Base-by-base conservation (phyloP, 2,329 filamentous ascomycete species). In the Chalaropsis thielavioides region DNA sequence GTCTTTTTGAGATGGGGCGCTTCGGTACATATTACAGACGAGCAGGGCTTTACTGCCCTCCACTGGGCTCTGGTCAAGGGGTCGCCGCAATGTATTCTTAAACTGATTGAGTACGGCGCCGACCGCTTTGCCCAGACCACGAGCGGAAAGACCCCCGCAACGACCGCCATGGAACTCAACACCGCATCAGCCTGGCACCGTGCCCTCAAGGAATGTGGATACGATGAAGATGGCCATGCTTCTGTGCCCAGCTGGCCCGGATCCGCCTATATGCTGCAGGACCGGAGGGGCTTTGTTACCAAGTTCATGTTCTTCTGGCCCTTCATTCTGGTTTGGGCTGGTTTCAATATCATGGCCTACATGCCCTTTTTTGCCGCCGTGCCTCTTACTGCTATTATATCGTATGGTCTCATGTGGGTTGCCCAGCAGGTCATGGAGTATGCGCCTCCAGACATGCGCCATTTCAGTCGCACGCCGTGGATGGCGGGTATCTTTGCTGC, bases 11-110 rank as follows among this genome's bases (percentile, higher is more conserved):
- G 91, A 70, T 99, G 94, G 91, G 95, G 94, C 63, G 94, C 94
- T 44, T 94, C 91, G 72, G 90, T 96, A 8, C 90, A 95, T 74
- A 87, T 90, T 41, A 85, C 82, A 38, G 94, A 99, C 71, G 91
- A 96, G 72, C 88, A 92, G 70, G 92, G 92, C 35, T 94, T 97
- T 74, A 96, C 92, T 0, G 91, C 94, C 3, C 78, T 99, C 69
- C 94, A 99, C 73, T 99, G 94, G 94, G 92, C 91, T 0, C 78
- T 99, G 59, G 94, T 99, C 43, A 96, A 95, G 76, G 94, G 95
- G 13, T 94, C 88, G 61, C 83, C 89, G 67, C 86, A 86, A 11
- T 96, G 92, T 73, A 88, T 99, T 68, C 86, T 95, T 73, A 97
- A 96, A 76, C 80, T 99, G 56, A 83, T 99, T 70, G 94, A 99